Evolutionary conservation across 768 basidiomycete species (phyloP).

Genomic region (Glaciozyma martinii): DNA sequence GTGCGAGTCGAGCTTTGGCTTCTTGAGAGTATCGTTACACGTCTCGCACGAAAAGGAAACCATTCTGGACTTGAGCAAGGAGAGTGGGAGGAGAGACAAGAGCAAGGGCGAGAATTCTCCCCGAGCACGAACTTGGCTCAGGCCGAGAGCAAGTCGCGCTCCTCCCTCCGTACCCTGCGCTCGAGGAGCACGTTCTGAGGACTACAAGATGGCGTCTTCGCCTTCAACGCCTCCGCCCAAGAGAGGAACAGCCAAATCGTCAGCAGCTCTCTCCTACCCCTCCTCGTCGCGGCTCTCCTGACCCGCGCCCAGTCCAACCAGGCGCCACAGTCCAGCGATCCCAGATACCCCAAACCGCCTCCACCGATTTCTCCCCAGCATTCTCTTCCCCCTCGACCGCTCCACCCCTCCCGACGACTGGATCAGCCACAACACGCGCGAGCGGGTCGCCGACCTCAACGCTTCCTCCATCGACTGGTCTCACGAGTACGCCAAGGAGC

Average conservation of each 20-base stretch:
- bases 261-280: too few relatives aligned
- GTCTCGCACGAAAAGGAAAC: slow-evolving; percentile 14
- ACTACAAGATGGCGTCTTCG: too few relatives aligned
- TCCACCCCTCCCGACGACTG: background rate
- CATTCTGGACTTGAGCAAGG: background rate
- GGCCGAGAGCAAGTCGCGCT: too few relatives aligned
- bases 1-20: slow-evolving; percentile 28
- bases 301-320: background rate
- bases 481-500: slow-evolving; percentile 4
- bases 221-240: too few relatives aligned
- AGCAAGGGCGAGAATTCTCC: background rate
- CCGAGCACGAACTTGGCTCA: too few relatives aligned
- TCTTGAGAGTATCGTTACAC: slow-evolving; percentile 14
- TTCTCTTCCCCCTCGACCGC: background rate
- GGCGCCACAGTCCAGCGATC: background rate
- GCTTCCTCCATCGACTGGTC: background rate
- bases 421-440: background rate
- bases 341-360: slow-evolving; percentile 3
- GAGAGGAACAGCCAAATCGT: too few relatives aligned
- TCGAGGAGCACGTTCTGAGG: too few relatives aligned
- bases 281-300: background rate
- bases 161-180: too few relatives aligned
- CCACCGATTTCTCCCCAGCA: background rate
- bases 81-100: background rate
- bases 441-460: background rate